These are phyloP conservation scores for Cymbidium sinense DNA, from an alignment of 106 monocot genomes.

Conservation along the genomic window DNA sequence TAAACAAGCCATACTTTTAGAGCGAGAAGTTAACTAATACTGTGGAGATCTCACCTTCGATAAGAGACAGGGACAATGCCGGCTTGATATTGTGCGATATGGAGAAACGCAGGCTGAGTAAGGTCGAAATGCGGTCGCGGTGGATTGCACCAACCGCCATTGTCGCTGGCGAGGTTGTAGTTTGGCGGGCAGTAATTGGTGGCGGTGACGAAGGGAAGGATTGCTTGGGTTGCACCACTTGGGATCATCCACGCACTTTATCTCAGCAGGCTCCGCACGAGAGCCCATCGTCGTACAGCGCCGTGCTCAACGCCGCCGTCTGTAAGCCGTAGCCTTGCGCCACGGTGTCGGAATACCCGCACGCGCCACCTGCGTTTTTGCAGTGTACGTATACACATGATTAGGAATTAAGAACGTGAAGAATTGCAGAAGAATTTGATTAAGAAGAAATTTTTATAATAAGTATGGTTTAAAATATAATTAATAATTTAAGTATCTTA, in stretches of 20 bases:
- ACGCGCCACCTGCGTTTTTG: constrained; percentile 36
- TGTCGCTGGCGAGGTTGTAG: constrained; percentile 41
- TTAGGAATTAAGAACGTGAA: too few species aligned
- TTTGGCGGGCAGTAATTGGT: constrained; percentile 78
- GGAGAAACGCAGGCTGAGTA: constrained; percentile 63
- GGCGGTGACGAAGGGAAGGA: constrained; percentile 33
- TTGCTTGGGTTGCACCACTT: constrained; percentile 38
- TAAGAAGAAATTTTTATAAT: too few species aligned
- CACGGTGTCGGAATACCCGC: constrained; percentile 49
- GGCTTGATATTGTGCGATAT: constrained; percentile 63
- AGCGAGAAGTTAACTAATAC: too few species aligned
- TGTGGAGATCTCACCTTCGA: constrained; percentile 14
- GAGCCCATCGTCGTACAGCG: constrained; percentile 49
- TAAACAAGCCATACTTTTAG: too few species aligned
- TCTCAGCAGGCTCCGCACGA: constrained; percentile 49
- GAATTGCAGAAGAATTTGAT: too few species aligned
- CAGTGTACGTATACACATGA: too few species aligned
- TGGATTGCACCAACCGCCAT: constrained; percentile 71
- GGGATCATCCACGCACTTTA: constrained; percentile 15
- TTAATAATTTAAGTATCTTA: too few species aligned
- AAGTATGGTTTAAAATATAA: too few species aligned
- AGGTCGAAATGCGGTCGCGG: constrained; percentile 58
- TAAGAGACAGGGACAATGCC: constrained; percentile 65
- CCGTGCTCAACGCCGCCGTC: constrained; percentile 70
- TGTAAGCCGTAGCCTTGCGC: constrained; percentile 36